These are phyloP conservation scores for Colletotrichum trifolii DNA, from an alignment of 2,329 filamentous ascomycete genomes.

Conservation along the genomic window DNA sequence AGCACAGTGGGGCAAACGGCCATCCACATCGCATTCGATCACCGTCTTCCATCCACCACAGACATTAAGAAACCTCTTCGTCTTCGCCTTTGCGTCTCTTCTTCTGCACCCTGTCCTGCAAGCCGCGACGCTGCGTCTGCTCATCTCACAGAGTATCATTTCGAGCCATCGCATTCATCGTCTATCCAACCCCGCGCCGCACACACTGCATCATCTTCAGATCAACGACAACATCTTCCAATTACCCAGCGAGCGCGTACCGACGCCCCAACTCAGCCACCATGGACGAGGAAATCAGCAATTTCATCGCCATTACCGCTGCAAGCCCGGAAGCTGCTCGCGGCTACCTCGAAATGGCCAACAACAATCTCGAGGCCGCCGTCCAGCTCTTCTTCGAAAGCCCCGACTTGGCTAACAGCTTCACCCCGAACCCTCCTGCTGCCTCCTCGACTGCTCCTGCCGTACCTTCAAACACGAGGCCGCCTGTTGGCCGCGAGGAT, in stretches of 20 bases:
- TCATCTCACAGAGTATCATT: too few species aligned
- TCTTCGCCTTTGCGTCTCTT: too few species aligned
- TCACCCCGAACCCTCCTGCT: constrained; percentile 52
- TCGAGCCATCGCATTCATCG: too few species aligned
- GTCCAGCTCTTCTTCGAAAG: constrained; percentile 92
- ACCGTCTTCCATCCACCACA: too few species aligned
- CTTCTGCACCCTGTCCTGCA: too few species aligned
- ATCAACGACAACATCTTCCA: neutral
- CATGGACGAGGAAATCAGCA: constrained; percentile 80
- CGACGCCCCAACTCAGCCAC: constrained; percentile 34
- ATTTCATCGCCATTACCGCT: constrained; percentile 86
- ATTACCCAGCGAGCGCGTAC: neutral
- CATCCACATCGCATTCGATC: constrained; percentile 2
- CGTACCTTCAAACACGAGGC: constrained; percentile 42
- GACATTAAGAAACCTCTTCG: too few species aligned
- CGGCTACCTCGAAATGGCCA: constrained; percentile 87
- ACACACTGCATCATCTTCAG: neutral
- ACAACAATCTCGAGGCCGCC: constrained; percentile 85
- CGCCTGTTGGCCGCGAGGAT: constrained; percentile 59
- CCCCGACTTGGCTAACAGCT: constrained; percentile 72
- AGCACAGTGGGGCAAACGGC: constrained; percentile 29
- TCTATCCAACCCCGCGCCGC: too few species aligned
- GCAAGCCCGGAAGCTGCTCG: constrained; percentile 78
- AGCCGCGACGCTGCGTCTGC: too few species aligned
- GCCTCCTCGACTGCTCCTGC: constrained; percentile 46